Evolutionary conservation across 2,329 filamentous ascomycete species (phyloP).

Genomic region (Fusarium citri): DNA sequence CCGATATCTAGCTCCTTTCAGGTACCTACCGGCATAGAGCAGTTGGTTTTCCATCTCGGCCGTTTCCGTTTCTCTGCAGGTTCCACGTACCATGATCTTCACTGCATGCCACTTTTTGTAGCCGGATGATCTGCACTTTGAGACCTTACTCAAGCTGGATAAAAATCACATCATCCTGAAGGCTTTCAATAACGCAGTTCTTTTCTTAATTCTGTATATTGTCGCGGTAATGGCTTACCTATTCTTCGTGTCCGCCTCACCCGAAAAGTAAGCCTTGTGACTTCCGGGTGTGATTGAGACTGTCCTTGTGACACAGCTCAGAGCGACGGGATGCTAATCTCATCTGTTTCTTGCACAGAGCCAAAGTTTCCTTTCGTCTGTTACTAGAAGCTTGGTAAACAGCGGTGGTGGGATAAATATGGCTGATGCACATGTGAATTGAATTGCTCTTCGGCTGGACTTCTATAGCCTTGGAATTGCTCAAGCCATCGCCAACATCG

Average conservation of each 20-base stretch:
- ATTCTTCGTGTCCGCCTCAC: neutral
- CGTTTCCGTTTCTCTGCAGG: constrained; percentile 18
- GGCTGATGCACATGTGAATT: neutral
- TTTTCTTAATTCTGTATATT: neutral
- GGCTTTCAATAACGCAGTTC: neutral
- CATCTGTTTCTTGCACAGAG: neutral
- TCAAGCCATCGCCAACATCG: neutral
- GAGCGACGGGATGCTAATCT: neutral
- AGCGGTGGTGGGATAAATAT: neutral
- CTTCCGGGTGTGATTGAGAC: constrained; percentile 1
- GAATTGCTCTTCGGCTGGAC: neutral
- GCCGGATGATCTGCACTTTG: constrained; percentile 18
- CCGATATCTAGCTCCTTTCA: neutral
- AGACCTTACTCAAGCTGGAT: neutral
- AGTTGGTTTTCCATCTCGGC: constrained; percentile 10
- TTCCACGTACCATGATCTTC: constrained; percentile 5
- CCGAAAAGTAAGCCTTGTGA: constrained; percentile 13
- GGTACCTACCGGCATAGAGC: neutral
- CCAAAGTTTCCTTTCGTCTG: neutral
- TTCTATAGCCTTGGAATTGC: neutral
- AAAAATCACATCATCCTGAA: neutral
- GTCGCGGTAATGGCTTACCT: neutral
- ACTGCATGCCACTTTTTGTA: constrained; percentile 3
- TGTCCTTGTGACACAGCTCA: constrained; percentile 10
- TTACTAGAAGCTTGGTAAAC: neutral